Conservation (phyloP, 1,284 basidiomycete genomes). For the Ganoderma sinense region DNA sequence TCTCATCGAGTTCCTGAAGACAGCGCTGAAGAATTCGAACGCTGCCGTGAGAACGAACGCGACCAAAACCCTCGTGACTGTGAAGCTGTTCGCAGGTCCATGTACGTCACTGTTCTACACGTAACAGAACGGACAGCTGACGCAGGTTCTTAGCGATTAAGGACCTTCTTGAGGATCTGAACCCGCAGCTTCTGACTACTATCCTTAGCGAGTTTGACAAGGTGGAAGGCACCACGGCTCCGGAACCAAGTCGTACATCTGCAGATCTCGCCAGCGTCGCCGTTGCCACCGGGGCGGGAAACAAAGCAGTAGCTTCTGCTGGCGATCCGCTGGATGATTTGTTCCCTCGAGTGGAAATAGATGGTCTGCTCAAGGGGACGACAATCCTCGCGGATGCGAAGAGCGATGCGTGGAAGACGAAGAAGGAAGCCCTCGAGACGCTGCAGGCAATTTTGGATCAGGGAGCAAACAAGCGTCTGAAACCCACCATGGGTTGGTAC, state of each 20-base stretch:
- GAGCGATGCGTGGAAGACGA: conserved; percentile 96
- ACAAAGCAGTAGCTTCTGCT: conserved; percentile 47
- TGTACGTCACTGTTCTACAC: conserved; percentile 56
- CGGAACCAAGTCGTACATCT: conserved; percentile 82
- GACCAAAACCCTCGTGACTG: conserved; percentile 92
- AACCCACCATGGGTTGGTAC: conserved; percentile 84
- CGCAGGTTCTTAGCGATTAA: conserved; percentile 72
- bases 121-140: conserved; percentile 10
- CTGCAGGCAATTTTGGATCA: conserved; percentile 88
- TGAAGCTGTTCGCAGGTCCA: conserved; percentile 91
- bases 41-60: conserved; percentile 94
- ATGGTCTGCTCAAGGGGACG: conserved; percentile 87
- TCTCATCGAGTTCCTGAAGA: conserved; percentile 93
- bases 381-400: conserved; percentile 84
- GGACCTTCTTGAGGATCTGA: conserved; percentile 93
- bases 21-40: conserved; percentile 91
- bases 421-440: conserved; percentile 94
- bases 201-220: conserved; percentile 96
- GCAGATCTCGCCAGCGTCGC: conserved; percentile 72
- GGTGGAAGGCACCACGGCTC: conserved; percentile 81
- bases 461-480: conserved; percentile 91
- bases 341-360: conserved; percentile 95
- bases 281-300: conserved; percentile 43
- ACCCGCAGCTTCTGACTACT: conserved; percentile 92
- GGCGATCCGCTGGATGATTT: conserved; percentile 89